Evolutionary conservation across 371 early-diverging fungal species (phyloP).

Genomic region (Apophysomyces sp.): DNA sequence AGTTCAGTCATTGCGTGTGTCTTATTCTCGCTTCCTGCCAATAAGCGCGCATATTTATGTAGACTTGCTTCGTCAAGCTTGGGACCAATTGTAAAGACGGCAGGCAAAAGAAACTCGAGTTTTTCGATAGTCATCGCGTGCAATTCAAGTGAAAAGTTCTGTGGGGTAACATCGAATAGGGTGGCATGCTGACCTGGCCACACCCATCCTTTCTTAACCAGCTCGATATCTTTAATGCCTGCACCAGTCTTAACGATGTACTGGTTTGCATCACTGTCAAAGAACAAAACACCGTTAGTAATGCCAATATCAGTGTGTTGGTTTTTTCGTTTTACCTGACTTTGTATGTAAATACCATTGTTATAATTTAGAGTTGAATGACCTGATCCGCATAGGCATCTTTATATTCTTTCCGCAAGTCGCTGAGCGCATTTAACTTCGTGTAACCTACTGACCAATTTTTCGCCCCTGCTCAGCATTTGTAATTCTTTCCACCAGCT

Average conservation of each 20-base stretch:
- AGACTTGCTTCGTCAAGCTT: constrained; percentile 35
- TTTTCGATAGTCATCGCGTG: constrained; percentile 56
- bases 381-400: background rate
- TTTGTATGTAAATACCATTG: constrained; percentile 1
- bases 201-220: constrained; percentile 63
- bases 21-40: constrained; percentile 22
- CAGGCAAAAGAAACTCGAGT: constrained; percentile 49
- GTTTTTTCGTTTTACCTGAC: background rate
- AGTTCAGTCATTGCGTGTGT: constrained; percentile 26
- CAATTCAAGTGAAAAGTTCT: constrained; percentile 43
- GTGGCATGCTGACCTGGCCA: constrained; percentile 32
- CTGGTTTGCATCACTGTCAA: constrained; percentile 30
- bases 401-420: background rate
- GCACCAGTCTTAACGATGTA: constrained; percentile 46
- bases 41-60: constrained; percentile 36
- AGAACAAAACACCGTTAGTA: background rate
- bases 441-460: no score
- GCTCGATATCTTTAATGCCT: constrained; percentile 49
- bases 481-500: no score
- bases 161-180: constrained; percentile 39
- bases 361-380: background rate
- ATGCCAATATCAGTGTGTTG: background rate
- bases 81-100: constrained; percentile 51
- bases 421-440: background rate
- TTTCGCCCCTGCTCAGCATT: no score